phyloP scores from a whole-genome alignment of 345 rosid genomes.

The Syzygium jambos region DNA sequence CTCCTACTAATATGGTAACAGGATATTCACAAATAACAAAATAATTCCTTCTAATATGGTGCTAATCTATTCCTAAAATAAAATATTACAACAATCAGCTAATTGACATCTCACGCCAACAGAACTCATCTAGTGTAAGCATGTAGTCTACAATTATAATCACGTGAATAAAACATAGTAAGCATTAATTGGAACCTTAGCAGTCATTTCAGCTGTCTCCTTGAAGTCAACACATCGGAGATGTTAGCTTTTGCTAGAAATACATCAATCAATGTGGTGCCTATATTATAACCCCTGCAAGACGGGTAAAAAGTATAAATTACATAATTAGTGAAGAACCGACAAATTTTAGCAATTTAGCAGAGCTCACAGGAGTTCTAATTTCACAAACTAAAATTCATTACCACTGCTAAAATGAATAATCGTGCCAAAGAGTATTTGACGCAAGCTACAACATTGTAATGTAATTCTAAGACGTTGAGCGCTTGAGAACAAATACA shows the following conservation, averaged over 20 bases:
- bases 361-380: neutral
- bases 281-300: constrained; percentile 90
- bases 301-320: neutral
- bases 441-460: neutral
- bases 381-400: neutral
- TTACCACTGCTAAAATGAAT: neutral
- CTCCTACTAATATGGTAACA: too few relatives aligned
- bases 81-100: too few relatives aligned
- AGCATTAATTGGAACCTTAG: constrained; percentile 56
- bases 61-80: too few relatives aligned
- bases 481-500: neutral
- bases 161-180: neutral
- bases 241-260: constrained; percentile 87
- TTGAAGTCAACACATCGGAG: constrained; percentile 82
- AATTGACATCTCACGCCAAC: too few relatives aligned
- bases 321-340: neutral
- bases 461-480: neutral
- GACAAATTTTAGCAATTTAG: neutral
- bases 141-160: neutral
- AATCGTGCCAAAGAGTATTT: neutral
- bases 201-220: constrained; percentile 85
- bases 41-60: too few relatives aligned
- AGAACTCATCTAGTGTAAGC: neutral
- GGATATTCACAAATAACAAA: too few relatives aligned
- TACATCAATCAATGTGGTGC: constrained; percentile 78